Evolutionary conservation across 2,329 filamentous ascomycete genomes (phyloP).

Genomic region (Penicillium sp.): DNA sequence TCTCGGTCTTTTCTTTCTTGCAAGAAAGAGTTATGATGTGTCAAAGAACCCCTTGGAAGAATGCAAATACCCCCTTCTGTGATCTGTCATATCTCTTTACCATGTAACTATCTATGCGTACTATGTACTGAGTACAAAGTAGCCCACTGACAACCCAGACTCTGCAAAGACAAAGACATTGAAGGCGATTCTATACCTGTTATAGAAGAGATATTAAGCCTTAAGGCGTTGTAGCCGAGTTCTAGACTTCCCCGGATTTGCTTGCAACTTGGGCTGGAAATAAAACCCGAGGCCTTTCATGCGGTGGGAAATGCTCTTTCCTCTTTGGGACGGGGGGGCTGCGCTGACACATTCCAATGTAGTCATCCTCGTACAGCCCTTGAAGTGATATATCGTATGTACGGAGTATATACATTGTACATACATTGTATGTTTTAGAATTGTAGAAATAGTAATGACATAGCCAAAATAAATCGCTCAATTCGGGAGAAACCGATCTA

Average conservation of each 20-base stretch:
- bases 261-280: neutral
- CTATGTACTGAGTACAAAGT: neutral
- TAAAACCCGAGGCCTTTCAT: neutral
- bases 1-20: neutral
- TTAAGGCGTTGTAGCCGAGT: neutral
- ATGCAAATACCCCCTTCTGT: neutral
- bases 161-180: neutral
- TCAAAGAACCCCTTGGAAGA: neutral
- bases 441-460: too few relatives aligned
- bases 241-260: neutral
- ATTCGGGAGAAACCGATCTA: neutral
- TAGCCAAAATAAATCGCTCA: constrained; percentile 1
- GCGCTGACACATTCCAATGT: neutral
- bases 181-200: neutral
- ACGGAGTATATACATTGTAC: too few relatives aligned
- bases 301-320: neutral
- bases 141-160: neutral
- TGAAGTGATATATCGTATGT: too few relatives aligned
- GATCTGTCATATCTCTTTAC: neutral
- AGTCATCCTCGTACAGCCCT: neutral
- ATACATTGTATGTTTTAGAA: too few relatives aligned
- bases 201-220: neutral
- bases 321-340: neutral
- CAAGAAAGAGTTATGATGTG: neutral
- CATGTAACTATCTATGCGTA: neutral